phyloP scores from a whole-genome alignment of 257 asterid species.

The Verbena officinalis region DNA sequence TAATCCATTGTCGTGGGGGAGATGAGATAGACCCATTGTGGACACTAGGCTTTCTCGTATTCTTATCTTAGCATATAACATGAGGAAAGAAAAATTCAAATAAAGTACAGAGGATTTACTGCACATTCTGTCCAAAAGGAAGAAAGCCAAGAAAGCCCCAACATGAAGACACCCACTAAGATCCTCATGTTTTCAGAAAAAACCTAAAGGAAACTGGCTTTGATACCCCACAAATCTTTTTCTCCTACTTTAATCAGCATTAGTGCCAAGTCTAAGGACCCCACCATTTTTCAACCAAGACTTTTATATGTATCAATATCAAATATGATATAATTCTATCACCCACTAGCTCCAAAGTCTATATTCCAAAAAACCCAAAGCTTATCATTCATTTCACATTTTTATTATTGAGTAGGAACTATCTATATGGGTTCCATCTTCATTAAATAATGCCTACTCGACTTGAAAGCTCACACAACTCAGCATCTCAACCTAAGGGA shows the following conservation, averaged over 20 bases:
- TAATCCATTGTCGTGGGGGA: background rate
- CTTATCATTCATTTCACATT: slow-evolving; percentile 35
- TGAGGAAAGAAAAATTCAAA: background rate
- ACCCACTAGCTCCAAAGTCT: slow-evolving; percentile 44
- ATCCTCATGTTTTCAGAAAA: slow-evolving; percentile 43
- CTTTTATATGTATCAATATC: slow-evolving; percentile 21
- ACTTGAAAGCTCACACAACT: slow-evolving; percentile 31
- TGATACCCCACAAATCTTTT: slow-evolving; percentile 31
- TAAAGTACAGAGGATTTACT: slow-evolving; percentile 3
- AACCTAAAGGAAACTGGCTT: slow-evolving; percentile 32
- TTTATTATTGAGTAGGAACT: slow-evolving; percentile 21
- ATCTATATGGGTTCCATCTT: slow-evolving; percentile 41
- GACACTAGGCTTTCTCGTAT: background rate
- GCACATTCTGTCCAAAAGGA: slow-evolving; percentile 27
- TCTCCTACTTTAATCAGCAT: slow-evolving; percentile 34
- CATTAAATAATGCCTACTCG: slow-evolving; percentile 34
- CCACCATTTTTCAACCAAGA: slow-evolving; percentile 36
- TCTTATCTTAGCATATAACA: slow-evolving; percentile 3
- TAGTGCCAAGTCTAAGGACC: slow-evolving; percentile 42
- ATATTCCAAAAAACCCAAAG: slow-evolving; percentile 30
- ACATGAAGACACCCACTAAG: slow-evolving; percentile 45
- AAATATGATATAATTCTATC: slow-evolving; percentile 32
- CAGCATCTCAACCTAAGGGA: background rate
- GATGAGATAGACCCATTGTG: slow-evolving; percentile 13
- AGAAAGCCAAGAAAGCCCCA: slow-evolving; percentile 31